Percentiles rank a stretch among this genome's conserved stretches.
Conservation (phyloP, 129 eudicot species). For the Chrysanthemum seticuspe region DNA sequence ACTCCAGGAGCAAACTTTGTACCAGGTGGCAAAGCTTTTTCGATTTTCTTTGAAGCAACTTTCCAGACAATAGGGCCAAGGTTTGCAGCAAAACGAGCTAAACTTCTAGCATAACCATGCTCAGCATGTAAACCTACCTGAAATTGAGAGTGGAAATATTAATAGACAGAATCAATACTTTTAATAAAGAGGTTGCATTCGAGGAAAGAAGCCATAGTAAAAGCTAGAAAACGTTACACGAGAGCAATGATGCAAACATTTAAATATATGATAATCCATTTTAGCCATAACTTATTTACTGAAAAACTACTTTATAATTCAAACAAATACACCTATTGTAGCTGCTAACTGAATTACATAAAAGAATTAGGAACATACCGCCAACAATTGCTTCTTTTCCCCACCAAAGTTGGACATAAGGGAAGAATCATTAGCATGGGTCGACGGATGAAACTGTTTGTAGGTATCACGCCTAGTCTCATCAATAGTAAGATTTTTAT, state of each 20-base stretch:
- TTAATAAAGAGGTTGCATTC: background rate
- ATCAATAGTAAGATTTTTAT: constrained; percentile 60
- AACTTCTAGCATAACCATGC: constrained; percentile 89
- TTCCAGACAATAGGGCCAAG: constrained; percentile 95
- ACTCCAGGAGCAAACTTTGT: constrained; percentile 76
- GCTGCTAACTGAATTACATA: constrained; percentile 2
- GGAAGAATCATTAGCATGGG: constrained; percentile 43
- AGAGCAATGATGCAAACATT: constrained; percentile 4
- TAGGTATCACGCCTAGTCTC: constrained; percentile 85
- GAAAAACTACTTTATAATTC: background rate
- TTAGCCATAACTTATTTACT: background rate
- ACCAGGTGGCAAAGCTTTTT: constrained; percentile 61
- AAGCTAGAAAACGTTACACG: background rate
- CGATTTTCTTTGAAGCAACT: constrained; percentile 72
- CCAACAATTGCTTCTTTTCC: constrained; percentile 60
- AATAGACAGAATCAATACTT: constrained; percentile 1
- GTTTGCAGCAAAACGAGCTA: constrained; percentile 85
- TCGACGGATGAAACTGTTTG: constrained; percentile 54
- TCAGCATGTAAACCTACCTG: constrained; percentile 86
- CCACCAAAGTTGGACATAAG: constrained; percentile 51
- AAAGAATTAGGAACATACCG: constrained; percentile 45
- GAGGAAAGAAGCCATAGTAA: background rate
- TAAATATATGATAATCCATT: background rate
- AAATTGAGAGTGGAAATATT: background rate
- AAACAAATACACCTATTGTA: background rate